phyloP scores from a whole-genome alignment of 2,329 filamentous ascomycete species.

The Arthrobotrys musiformis region DNA sequence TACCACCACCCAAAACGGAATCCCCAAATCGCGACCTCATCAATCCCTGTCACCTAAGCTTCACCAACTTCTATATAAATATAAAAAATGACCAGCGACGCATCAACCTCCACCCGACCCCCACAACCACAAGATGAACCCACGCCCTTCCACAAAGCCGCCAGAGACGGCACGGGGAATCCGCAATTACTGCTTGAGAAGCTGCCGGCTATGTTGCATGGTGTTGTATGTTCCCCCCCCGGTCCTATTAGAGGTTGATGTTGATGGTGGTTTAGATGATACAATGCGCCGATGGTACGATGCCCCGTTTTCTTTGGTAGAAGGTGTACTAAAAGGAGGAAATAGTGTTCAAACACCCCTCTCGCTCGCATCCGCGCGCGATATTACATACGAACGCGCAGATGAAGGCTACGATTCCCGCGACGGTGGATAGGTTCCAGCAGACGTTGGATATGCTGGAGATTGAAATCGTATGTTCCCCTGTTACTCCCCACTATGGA shows the following conservation, averaged over 20 bases:
- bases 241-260: no score
- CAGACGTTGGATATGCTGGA: conserved; percentile 59
- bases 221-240: conserved; percentile 34
- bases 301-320: not conserved
- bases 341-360: conserved; percentile 58
- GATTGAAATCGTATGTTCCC: conserved; percentile 57
- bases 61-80: not conserved
- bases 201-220: conserved; percentile 53
- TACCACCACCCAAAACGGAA: conserved; percentile 4
- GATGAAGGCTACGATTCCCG: conserved; percentile 56
- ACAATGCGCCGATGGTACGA: conserved; percentile 54
- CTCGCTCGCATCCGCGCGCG: conserved; percentile 57
- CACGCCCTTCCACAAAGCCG: conserved; percentile 46
- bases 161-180: conserved; percentile 31
- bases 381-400: conserved; percentile 58
- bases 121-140: conserved; percentile 21
- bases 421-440: conserved; percentile 58
- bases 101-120: not conserved
- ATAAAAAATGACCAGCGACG: conserved; percentile 35
- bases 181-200: conserved; percentile 54
- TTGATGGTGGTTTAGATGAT: no score
- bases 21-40: not conserved
- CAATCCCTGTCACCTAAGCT: not conserved
- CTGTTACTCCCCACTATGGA: not conserved
- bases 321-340: not conserved